phyloP scores from a whole-genome alignment of 495 filamentous ascomycete species.

The Xylaria venustula region DNA sequence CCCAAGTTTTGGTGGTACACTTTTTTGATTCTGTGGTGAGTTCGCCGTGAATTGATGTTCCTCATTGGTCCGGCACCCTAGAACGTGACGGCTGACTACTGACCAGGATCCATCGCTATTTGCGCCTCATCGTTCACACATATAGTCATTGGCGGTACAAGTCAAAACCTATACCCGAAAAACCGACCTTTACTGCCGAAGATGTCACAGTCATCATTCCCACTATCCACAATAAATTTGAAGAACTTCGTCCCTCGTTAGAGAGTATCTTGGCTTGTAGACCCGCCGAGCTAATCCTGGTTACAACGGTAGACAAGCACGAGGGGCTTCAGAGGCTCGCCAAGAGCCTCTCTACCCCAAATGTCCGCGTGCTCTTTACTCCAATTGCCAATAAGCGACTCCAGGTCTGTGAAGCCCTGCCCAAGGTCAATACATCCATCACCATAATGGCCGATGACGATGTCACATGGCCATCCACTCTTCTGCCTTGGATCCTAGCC shows the following conservation, averaged over 20 bases:
- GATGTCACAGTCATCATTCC: slow-evolving; percentile 58
- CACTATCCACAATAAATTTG: slow-evolving; percentile 51
- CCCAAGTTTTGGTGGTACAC: slow-evolving; percentile 34
- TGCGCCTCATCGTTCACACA: slow-evolving; percentile 46
- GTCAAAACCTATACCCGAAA: slow-evolving; percentile 31
- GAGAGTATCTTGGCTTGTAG: slow-evolving; percentile 54
- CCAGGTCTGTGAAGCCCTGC: slow-evolving; percentile 46
- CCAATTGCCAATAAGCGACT: slow-evolving; percentile 45
- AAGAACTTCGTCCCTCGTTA: slow-evolving; percentile 51
- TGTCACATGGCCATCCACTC: slow-evolving; percentile 52
- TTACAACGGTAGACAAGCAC: slow-evolving; percentile 55
- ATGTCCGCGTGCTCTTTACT: slow-evolving; percentile 42
- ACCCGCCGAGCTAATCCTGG: slow-evolving; percentile 52
- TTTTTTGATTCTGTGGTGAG: slow-evolving; percentile 47
- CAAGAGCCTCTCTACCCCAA: slow-evolving; percentile 37
- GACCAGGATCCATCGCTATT: slow-evolving; percentile 47
- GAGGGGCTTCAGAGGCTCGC: slow-evolving; percentile 43
- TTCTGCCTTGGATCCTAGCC: slow-evolving; percentile 45
- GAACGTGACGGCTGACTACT: slow-evolving; percentile 18
- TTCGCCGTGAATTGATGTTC: slow-evolving; percentile 11
- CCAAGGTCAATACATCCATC: slow-evolving; percentile 43
- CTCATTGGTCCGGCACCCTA: slow-evolving; percentile 7
- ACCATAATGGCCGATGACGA: slow-evolving; percentile 54
- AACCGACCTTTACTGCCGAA: slow-evolving; percentile 35
- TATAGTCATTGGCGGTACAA: slow-evolving; percentile 47